These are phyloP conservation scores for Leucaena leucocephala DNA, from an alignment of 306 rosid genomes.

Conservation along the genomic window DNA sequence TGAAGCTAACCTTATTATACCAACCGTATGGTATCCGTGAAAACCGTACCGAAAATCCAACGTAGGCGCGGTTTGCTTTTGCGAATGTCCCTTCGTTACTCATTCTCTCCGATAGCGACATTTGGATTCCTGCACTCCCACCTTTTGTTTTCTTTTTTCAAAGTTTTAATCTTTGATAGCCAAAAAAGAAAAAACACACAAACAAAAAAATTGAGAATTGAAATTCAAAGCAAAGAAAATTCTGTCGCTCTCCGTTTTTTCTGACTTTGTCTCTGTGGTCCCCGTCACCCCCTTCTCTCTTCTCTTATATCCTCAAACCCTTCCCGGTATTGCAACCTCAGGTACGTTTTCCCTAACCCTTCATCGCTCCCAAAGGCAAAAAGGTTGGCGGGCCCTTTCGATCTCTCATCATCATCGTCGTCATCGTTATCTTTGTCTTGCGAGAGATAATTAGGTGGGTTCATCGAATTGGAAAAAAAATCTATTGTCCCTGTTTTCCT, in stretches of 20 bases:
- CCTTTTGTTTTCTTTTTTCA: background rate
- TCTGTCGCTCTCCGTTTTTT: slow-evolving; percentile 41
- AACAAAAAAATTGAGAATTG: background rate
- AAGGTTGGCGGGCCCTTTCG: background rate
- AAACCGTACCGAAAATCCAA: slow-evolving; percentile 32
- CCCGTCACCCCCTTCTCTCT: slow-evolving; percentile 30
- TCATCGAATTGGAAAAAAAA: slow-evolving; percentile 29
- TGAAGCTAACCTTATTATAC: background rate
- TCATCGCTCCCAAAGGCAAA: background rate
- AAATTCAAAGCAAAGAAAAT: background rate
- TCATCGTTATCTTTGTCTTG: background rate
- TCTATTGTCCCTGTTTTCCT: slow-evolving; percentile 38
- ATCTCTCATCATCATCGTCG: background rate
- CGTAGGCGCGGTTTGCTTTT: background rate
- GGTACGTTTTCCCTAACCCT: slow-evolving; percentile 12
- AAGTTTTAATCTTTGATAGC: background rate
- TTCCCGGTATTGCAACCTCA: background rate
- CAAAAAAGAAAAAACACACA: background rate
- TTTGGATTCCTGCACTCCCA: slow-evolving; percentile 37
- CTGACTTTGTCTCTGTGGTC: slow-evolving; percentile 52
- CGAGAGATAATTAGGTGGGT: slow-evolving; percentile 3
- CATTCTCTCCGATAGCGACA: slow-evolving; percentile 51
- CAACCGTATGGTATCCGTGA: slow-evolving; percentile 43
- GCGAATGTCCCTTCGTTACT: slow-evolving; percentile 33
- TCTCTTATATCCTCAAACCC: background rate